Evolutionary conservation across 106 monocot genomes (phyloP).

Genomic region (Dioscorea alata): DNA sequence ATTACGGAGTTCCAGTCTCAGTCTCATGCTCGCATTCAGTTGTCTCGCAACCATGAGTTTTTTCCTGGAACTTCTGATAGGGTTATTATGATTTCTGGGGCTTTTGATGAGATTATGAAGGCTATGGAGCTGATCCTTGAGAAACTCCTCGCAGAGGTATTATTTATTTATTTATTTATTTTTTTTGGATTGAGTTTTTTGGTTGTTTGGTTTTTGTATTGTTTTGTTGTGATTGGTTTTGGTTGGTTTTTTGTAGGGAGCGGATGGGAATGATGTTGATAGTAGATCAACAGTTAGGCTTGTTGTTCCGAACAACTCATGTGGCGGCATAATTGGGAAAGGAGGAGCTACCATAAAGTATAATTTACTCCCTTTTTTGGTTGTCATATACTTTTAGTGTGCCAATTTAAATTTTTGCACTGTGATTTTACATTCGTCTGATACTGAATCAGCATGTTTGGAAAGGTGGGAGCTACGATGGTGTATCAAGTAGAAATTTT

Average conservation of each 20-base stretch:
- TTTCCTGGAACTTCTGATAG: slow-evolving; percentile 97
- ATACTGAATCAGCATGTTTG: no score
- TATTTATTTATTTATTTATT: no score
- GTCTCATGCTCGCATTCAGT: slow-evolving; percentile 94
- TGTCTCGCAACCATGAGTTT: slow-evolving; percentile 92
- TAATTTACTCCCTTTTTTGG: not conserved
- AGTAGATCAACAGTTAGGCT: slow-evolving; percentile 47
- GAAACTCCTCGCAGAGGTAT: slow-evolving; percentile 80
- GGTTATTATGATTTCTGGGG: slow-evolving; percentile 88
- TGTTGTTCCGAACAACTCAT: slow-evolving; percentile 67
- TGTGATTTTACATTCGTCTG: no score
- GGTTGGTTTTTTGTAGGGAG: slow-evolving; percentile 29
- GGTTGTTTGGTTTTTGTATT: not conserved
- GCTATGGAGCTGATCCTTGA: slow-evolving; percentile 85
- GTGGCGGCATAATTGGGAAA: slow-evolving; percentile 80
- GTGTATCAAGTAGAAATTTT: no score
- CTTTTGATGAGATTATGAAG: slow-evolving; percentile 68
- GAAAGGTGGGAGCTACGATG: no score
- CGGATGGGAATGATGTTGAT: slow-evolving; percentile 55
- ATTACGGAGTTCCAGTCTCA: slow-evolving; percentile 94
- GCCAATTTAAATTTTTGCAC: no score
- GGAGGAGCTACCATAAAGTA: slow-evolving; percentile 78
- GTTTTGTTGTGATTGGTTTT: not conserved
- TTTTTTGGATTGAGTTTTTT: not conserved
- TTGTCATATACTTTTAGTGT: no score